These are phyloP conservation scores for Gynostemma pentaphyllum DNA, from an alignment of 306 rosid genomes.

Conservation along the genomic window DNA sequence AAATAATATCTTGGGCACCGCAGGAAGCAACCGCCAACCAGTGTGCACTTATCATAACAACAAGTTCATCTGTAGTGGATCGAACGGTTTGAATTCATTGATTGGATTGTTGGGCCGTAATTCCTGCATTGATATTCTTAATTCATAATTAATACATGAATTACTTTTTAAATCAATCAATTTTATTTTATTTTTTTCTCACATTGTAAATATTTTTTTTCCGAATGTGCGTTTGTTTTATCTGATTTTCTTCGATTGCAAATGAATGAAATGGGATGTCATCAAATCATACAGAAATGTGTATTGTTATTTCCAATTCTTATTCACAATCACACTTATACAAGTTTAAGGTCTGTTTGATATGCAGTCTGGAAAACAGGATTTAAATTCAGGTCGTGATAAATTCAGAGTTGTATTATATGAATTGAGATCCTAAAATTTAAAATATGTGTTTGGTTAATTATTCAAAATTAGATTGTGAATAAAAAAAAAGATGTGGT, in stretches of 20 bases:
- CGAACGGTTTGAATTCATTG: slow-evolving; percentile 27
- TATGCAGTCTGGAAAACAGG: too few relatives aligned
- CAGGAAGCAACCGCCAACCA: slow-evolving; percentile 56
- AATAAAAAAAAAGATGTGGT: too few relatives aligned
- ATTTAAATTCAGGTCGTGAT: too few relatives aligned
- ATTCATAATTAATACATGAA: slow-evolving; percentile 17
- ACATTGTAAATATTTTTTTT: background rate
- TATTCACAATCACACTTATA: too few relatives aligned
- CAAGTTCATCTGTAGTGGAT: slow-evolving; percentile 54
- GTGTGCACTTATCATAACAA: slow-evolving; percentile 57
- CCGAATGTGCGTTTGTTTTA: background rate
- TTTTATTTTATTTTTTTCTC: background rate
- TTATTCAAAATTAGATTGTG: too few relatives aligned
- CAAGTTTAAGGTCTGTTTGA: too few relatives aligned
- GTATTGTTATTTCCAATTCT: too few relatives aligned
- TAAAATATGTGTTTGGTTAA: too few relatives aligned
- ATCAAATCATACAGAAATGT: too few relatives aligned
- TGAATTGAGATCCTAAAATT: too few relatives aligned
- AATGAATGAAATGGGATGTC: background rate
- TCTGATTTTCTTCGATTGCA: background rate
- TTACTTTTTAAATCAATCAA: slow-evolving; percentile 4
- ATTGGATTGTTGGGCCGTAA: slow-evolving; percentile 17
- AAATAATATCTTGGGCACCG: background rate
- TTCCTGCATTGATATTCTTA: slow-evolving; percentile 19
- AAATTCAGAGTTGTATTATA: too few relatives aligned